Conservation (phyloP, 148 eudicot genomes). For the Tetragonia tetragonoides region DNA sequence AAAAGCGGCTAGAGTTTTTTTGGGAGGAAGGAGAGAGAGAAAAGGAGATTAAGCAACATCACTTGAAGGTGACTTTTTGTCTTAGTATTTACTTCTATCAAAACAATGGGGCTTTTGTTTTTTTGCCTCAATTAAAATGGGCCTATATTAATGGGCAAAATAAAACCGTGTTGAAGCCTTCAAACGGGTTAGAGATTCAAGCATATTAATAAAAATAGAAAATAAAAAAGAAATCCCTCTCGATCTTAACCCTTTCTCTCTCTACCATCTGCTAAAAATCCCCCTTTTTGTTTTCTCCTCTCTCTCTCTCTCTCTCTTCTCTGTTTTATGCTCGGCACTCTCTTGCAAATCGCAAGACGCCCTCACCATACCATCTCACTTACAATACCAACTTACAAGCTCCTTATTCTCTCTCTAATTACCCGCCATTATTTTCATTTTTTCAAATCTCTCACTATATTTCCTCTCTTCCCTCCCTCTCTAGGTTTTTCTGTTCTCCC, state of each 20-base stretch:
- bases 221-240: not conserved
- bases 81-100: too few species aligned
- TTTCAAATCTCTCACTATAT: slow-evolving; percentile 14
- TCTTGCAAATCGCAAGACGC: slow-evolving; percentile 9
- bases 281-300: not conserved
- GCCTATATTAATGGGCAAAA: too few species aligned
- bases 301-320: slow-evolving; percentile 4
- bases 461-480: not conserved
- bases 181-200: too few species aligned
- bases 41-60: too few species aligned
- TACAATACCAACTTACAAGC: not conserved
- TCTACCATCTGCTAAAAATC: not conserved
- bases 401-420: slow-evolving; percentile 15
- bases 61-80: too few species aligned
- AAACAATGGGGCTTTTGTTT: too few species aligned
- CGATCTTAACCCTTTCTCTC: not conserved
- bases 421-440: slow-evolving; percentile 39
- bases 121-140: too few species aligned
- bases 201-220: not conserved
- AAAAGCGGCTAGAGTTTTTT: too few species aligned
- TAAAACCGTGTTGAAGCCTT: too few species aligned
- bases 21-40: too few species aligned
- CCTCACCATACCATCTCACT: slow-evolving; percentile 9
- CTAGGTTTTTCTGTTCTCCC: slow-evolving; percentile 33
- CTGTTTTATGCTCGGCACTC: not conserved